Base-by-base conservation (phyloP, 1,284 basidiomycete species). In the Sporisorium iseilematis-ciliati region DNA sequence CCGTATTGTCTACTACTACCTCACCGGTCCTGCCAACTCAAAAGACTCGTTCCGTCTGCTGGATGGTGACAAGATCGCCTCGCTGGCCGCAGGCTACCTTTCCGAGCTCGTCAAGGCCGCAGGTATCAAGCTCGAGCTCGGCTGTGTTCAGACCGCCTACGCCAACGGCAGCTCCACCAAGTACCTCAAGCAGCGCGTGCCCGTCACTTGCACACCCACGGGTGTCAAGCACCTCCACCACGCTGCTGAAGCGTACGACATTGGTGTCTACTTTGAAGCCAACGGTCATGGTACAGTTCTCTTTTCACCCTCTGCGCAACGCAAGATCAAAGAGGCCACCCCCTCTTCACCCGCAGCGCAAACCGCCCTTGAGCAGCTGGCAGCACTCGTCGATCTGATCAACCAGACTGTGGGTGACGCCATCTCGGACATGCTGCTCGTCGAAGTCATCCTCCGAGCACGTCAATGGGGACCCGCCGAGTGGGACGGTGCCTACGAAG, bases 341-440 rank as follows among this genome's bases (percentile, higher is more conserved):
- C 92, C 93, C 18, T 91, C 94, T 76, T 89, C 90, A 16, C 92
- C 91, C 8, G 92, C 93, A 38, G 89, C 86, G 91, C 92, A 85
- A 90, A 91, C 90, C 31, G 93, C 83, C 35, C 62, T 83, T 11
- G 58, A 67, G 20, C 79, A 81, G 50, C 81, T 84, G 18, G 31
- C 26, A 2, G 64, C 91, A 74, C 88, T 98, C 66, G 91, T 91
- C 12, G 89, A 92, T 40, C 87, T 99, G 49, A 96, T 99, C 87
- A 99, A 99, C 83, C 97, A 99, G 86, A 97, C 97, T 6, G 97
- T 99, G 35, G 97, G 97, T 7, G 97, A 99, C 86, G 96, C 95
- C 1, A 88, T 99, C 16, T 95, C 93, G 11, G 97, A 99, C 86
- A 92, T 98, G 90, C 90, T 99, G 38, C 90, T 99, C 35, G 95